A percentile compares a stretch with the other conserved stretches of the same genome.
Evolutionary conservation across 768 basidiomycete genomes (phyloP).

Genomic region (Tephrocybe sp.): DNA sequence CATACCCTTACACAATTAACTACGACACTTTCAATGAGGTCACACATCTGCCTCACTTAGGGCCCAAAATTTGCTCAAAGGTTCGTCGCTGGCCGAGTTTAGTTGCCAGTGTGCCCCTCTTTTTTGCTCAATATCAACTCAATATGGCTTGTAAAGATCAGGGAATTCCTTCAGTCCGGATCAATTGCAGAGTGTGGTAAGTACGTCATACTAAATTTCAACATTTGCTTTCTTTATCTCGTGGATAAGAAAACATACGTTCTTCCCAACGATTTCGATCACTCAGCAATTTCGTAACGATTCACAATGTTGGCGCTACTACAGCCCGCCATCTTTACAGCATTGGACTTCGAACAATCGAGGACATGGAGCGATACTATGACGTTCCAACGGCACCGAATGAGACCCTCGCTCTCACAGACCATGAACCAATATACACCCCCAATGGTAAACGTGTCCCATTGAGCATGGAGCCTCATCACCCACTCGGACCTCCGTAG

Average conservation of each 20-base stretch:
- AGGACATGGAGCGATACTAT: slow-evolving; percentile 68
- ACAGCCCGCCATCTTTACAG: slow-evolving; percentile 66
- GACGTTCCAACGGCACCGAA: slow-evolving; percentile 33
- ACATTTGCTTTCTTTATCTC: not conserved
- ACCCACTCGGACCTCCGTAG: slow-evolving; percentile 55
- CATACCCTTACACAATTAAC: slow-evolving; percentile 47
- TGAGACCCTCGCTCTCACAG: not conserved
- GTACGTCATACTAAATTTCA: slow-evolving; percentile 16
- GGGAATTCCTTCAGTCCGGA: slow-evolving; percentile 57
- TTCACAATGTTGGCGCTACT: slow-evolving; percentile 75
- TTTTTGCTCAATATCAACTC: not conserved
- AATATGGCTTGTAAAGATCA: slow-evolving; percentile 39
- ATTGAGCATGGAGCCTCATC: slow-evolving; percentile 35
- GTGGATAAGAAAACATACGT: slow-evolving; percentile 42
- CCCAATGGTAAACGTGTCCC: slow-evolving; percentile 28
- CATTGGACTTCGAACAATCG: slow-evolving; percentile 61
- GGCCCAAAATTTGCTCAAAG: slow-evolving; percentile 51
- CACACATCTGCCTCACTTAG: slow-evolving; percentile 43
- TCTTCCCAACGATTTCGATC: slow-evolving; percentile 52
- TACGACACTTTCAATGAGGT: slow-evolving; percentile 37
- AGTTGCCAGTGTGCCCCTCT: too few relatives aligned
- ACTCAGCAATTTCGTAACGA: slow-evolving; percentile 54
- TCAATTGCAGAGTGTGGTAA: slow-evolving; percentile 59
- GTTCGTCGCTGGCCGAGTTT: too few relatives aligned
- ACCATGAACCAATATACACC: slow-evolving; percentile 25